Evolutionary conservation across 305 asterid genomes (phyloP), one percentile per base, ranked within the genome.

Genomic region (Fraxinus xanthoxyloides): DNA sequence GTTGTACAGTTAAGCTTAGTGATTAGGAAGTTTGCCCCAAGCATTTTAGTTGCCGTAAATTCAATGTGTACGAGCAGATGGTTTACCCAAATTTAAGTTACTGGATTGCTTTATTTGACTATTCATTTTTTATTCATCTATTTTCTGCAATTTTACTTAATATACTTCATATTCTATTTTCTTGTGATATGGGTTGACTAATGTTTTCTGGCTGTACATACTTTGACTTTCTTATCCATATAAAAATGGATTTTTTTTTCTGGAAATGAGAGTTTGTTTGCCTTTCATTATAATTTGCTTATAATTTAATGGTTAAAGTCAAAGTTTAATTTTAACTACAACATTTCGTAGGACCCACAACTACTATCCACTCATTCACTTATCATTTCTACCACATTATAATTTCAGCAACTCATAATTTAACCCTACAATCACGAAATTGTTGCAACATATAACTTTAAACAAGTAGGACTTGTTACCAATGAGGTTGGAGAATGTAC

Each of bases 1-100:
- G 69, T 56, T 38, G 21, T 63, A 77, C 80, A 75, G 67, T 82
- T 21, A 72, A 21, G 38, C 73, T 12, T 24, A 28, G 32, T 63
- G 31, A 28, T 69, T 78, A 23, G 17, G 24, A 59, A 32, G 30
- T 76, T 80, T 28, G 76, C 75, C 1, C 72, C 43, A 7, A 67
- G 13, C 76, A 70, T 70, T 31, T 30, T 72, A 72, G 5, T 72
- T n/a, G 13, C 76, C 26, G 2, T 69, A 69, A 69, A 72, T 70
- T 70, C 46, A 4, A 32, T 15, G 24, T 32, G 26, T 70, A 63
- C 5, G 3, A 70, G 21, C 75, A 30, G 46, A 70, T 70, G 76
- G 46, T 70, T 32, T 70, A 32, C 43, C 13, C 46, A 70, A 17
- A 13, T 30, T 30, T 69, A 12, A 69, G 40, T 30, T 30, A 8